These are phyloP conservation scores for Kwoniella bestiolae DNA, from an alignment of 768 basidiomycete genomes.

Conservation along the genomic window DNA sequence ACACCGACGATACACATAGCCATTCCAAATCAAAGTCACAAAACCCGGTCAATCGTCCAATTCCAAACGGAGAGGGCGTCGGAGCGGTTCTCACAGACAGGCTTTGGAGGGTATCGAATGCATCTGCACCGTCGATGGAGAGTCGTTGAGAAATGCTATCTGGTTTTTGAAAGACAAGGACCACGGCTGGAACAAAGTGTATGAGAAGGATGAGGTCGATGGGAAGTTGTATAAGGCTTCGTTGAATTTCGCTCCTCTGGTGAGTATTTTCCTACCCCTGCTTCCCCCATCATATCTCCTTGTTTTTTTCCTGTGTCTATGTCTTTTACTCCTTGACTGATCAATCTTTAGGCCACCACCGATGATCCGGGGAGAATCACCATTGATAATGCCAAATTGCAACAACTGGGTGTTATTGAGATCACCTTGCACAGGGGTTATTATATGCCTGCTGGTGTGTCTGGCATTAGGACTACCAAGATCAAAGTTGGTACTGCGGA, in stretches of 20 bases:
- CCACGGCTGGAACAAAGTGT: background rate
- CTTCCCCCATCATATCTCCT: background rate
- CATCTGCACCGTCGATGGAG: background rate
- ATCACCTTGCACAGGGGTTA: background rate
- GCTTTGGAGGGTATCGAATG: background rate
- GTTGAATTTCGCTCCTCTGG: conserved; percentile 15
- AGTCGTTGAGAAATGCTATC: background rate
- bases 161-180: background rate
- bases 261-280: background rate
- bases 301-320: background rate
- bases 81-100: background rate
- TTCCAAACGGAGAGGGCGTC: background rate
- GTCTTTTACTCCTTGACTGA: background rate
- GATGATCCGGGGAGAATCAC: conserved; percentile 1
- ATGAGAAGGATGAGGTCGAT: background rate
- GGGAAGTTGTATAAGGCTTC: background rate
- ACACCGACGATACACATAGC: background rate
- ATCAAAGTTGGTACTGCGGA: conserved; percentile 3
- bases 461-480: background rate
- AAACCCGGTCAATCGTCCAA: background rate
- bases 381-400: background rate
- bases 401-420: conserved; percentile 12
- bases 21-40: background rate
- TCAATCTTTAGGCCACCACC: conserved; percentile 6
- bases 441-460: background rate